Percentiles rank a stretch among this genome's conserved stretches.
These are phyloP conservation scores for Nyssa sinensis DNA, from an alignment of 148 eudicot species.

Conservation along the genomic window DNA sequence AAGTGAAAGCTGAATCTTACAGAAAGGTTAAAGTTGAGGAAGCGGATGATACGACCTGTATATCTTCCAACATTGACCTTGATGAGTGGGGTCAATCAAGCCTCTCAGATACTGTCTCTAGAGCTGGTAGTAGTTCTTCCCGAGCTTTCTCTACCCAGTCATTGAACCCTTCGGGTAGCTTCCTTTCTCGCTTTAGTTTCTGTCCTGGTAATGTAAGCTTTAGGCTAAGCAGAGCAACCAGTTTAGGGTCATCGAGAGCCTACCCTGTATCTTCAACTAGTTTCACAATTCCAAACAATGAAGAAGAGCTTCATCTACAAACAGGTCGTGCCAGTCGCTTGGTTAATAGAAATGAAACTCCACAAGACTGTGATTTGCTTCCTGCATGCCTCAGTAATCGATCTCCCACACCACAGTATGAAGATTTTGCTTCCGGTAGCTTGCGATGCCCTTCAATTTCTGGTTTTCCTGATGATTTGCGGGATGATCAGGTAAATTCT, in stretches of 20 bases:
- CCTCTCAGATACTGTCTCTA: constrained; percentile 28
- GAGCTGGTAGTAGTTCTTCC: constrained; percentile 52
- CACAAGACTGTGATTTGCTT: constrained; percentile 37
- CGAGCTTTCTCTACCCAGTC: no score
- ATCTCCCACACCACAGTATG: constrained; percentile 35
- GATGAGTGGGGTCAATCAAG: constrained; percentile 61
- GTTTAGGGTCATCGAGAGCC: constrained; percentile 57
- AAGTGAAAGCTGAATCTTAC: constrained; percentile 46
- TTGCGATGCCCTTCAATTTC: constrained; percentile 27
- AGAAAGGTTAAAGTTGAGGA: constrained; percentile 44
- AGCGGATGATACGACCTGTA: constrained; percentile 41
- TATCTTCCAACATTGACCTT: constrained; percentile 42
- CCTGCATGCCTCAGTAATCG: constrained; percentile 40
- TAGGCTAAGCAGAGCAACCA: constrained; percentile 65
- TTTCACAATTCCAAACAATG: no score
- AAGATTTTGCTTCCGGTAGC: constrained; percentile 32
- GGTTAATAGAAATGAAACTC: constrained; percentile 31
- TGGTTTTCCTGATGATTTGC: constrained; percentile 28
- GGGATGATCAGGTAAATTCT: constrained; percentile 32
- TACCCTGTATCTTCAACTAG: constrained; percentile 51
- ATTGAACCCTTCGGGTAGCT: constrained; percentile 54
- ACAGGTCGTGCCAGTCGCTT: constrained; percentile 30
- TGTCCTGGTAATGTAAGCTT: constrained; percentile 78
- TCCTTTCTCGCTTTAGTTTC: constrained; percentile 77
- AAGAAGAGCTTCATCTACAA: constrained; percentile 40